These are phyloP conservation scores for Microstegium vimineum DNA, from an alignment of 176 grass and related monocot species.

Conservation along the genomic window DNA sequence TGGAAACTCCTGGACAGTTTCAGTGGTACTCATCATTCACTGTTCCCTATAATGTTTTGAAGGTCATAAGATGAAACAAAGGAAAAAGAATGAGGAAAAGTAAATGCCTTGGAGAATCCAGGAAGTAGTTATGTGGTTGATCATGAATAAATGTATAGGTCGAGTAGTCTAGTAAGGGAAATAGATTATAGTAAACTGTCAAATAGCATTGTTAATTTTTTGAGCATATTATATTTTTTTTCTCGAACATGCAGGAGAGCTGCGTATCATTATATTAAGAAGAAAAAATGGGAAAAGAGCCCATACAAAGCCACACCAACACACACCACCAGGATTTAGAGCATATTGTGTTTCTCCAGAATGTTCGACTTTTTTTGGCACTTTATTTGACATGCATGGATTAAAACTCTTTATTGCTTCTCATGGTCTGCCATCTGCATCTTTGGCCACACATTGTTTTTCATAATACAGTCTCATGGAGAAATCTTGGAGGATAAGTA, in stretches of 20 bases:
- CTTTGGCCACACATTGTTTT: not conserved
- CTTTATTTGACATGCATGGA: slow-evolving; percentile 1
- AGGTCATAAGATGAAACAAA: slow-evolving; percentile 1
- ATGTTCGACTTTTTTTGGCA: not conserved
- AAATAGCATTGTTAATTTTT: not conserved
- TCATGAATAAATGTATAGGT: not conserved
- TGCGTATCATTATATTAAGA: not conserved
- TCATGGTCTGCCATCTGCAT: not conserved
- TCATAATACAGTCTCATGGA: not conserved
- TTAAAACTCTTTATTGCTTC: not conserved
- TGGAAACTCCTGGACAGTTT: not conserved
- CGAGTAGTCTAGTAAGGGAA: slow-evolving; percentile 1
- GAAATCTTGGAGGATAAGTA: not conserved
- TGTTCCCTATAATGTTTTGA: slow-evolving; percentile 7
- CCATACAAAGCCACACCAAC: not conserved
- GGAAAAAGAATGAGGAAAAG: not conserved
- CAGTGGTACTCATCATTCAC: not conserved
- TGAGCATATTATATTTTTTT: not conserved
- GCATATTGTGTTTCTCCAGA: not conserved
- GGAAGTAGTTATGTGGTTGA: not conserved
- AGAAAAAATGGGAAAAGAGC: not conserved
- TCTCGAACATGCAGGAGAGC: not conserved
- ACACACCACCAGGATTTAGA: not conserved
- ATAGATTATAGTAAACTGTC: not conserved
- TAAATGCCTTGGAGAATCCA: not conserved